Conservation (phyloP, 2,329 filamentous ascomycete species). For the Pseudopyricularia cyperi region DNA sequence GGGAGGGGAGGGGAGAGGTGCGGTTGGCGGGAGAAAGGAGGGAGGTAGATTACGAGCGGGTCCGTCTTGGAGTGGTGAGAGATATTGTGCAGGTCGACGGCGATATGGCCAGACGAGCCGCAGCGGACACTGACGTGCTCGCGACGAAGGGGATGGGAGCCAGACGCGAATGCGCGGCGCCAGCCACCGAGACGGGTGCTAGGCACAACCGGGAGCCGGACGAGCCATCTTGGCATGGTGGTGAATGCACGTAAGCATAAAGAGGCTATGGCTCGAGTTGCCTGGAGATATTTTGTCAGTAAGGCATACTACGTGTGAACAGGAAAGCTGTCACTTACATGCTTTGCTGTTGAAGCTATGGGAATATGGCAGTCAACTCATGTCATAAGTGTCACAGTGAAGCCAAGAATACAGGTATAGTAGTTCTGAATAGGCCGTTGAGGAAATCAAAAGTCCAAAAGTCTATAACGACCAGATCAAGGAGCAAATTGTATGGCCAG, state of each 20-base stretch:
- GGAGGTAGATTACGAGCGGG: constrained; percentile 43
- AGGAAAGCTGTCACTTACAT: too few relatives aligned
- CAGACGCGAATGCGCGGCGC: background rate
- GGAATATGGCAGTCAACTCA: too few relatives aligned
- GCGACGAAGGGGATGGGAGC: background rate
- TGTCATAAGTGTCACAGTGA: too few relatives aligned
- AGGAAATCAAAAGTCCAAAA: too few relatives aligned
- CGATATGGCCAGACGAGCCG: constrained; percentile 34
- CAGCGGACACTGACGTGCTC: constrained; percentile 32
- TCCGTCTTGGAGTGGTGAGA: constrained; percentile 18
- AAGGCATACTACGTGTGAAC: too few relatives aligned
- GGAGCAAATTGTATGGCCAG: too few relatives aligned
- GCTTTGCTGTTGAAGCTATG: too few relatives aligned
- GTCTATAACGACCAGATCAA: too few relatives aligned
- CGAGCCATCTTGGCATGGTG: background rate
- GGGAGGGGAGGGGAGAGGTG: constrained; percentile 19
- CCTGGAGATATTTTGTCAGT: too few relatives aligned
- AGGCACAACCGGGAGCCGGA: background rate
- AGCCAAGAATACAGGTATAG: too few relatives aligned
- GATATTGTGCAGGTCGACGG: constrained; percentile 36
- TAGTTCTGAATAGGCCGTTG: too few relatives aligned
- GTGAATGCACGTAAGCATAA: background rate
- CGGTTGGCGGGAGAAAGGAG: constrained; percentile 26
- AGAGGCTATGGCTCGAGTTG: background rate
- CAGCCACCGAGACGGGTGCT: background rate